These are phyloP conservation scores for Pythium rhizo-oryzae DNA, from an alignment of 352 stramenopile genomes.

Conservation along the genomic window DNA sequence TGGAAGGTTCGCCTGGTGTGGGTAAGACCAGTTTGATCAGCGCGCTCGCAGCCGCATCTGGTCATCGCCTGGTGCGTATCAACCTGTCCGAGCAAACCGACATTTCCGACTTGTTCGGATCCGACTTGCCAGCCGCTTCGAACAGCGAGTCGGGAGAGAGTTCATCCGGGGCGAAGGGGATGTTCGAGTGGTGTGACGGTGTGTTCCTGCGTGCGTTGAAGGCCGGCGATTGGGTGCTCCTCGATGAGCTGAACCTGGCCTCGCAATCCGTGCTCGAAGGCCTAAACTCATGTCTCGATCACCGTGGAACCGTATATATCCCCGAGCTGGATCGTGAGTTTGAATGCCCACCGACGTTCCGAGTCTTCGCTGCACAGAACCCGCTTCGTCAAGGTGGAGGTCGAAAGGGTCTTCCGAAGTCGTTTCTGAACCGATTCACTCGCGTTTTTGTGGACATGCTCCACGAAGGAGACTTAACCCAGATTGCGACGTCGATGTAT, in stretches of 20 bases:
- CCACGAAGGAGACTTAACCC: conserved; percentile 88
- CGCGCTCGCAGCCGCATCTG: conserved; percentile 94
- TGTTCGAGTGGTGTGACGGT: conserved; percentile 99
- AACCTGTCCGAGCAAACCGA: conserved; percentile 99
- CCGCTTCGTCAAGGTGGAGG: conserved; percentile 97
- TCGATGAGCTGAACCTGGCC: conserved; percentile 99
- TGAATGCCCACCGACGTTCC: conserved; percentile 96
- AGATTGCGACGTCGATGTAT: conserved; percentile 87
- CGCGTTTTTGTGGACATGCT: conserved; percentile 98
- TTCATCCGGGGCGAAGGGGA: conserved; percentile 33
- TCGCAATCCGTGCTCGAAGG: conserved; percentile 99
- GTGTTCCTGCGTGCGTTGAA: conserved; percentile 99
- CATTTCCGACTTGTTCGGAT: conserved; percentile 99
- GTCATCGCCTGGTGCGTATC: conserved; percentile 98
- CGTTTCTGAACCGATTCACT: conserved; percentile 99
- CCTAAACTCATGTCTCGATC: conserved; percentile 99
- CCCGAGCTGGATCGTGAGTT: conserved; percentile 98
- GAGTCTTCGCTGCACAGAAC: conserved; percentile 99
- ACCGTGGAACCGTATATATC: conserved; percentile 99
- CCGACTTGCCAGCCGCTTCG: conserved; percentile 95
- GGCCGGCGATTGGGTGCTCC: conserved; percentile 98
- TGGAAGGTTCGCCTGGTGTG: conserved; percentile 99
- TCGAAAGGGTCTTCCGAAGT: conserved; percentile 99
- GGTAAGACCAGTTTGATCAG: conserved; percentile 99
- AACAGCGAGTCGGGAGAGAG: conserved; percentile 26